Base-by-base conservation (phyloP, 805 yeast genomes). In the Candida endomychidarum region DNA sequence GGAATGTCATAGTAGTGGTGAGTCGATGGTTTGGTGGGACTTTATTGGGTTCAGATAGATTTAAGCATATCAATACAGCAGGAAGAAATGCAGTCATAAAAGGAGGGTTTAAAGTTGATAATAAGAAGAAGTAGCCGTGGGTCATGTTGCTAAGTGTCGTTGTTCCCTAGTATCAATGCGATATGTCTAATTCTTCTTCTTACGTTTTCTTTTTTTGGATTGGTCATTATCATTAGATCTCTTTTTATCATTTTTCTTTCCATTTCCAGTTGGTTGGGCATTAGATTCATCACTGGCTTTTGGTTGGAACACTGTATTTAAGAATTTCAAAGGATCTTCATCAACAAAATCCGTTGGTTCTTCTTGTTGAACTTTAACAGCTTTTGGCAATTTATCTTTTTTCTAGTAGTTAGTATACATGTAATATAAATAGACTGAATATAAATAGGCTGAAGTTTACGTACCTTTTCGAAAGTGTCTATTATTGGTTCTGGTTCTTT, bases 21-120 rank as follows among this genome's bases (percentile, higher is more conserved):
- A 78, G 85, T 23, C 65, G 99, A 45, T 91, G 97, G 96, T 93
- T 77, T 58, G 96, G 96, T 12, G 99, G 99, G 4, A 73, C 75
- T 0, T 95, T 84, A 49, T 61, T 93, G 16, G 99, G 99, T 0
- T 93, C 98, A 0, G 97, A 87, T 60, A 69, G 96, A 47, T 93
- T 93, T 67, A 89, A 86, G 52, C 98, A 93, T 59, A 93, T 93
- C 42, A 93, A 91, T 54, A 72, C 89, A 3, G 78, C 88, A 1
- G 90, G 97, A 0, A 71, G 97, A 54, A 93, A 88, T 36, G 96
- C 91, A 0, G 72, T 93, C 0, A 62, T 80, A 2, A 74, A 68
- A 38, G 95, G 87, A 2, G 80, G 79, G 0, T 78, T 81, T 49
- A 49, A 42, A 34, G 54, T 53, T 33, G 63, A 63, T 42, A 63